Conservation (phyloP, 352 stramenopile genomes). For the Phytopythium aichiense region DNA sequence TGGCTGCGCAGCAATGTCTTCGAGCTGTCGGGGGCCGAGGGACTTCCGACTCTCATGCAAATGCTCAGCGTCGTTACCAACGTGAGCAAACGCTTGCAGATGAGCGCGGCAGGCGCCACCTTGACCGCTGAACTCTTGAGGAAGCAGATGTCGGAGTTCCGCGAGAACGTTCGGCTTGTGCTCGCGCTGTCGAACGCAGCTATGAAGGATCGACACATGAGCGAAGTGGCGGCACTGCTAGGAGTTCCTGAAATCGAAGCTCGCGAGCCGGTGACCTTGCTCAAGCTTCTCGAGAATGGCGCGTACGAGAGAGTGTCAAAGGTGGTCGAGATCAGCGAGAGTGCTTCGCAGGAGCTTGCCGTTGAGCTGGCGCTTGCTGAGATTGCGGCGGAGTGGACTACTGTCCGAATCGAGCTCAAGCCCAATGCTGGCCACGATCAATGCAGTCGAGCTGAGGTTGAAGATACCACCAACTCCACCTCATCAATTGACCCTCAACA, state of each 20-base stretch:
- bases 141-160: constrained; percentile 79
- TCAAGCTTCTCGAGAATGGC: constrained; percentile 72
- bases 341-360: constrained; percentile 60
- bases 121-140: constrained; percentile 70
- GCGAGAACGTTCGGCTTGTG: constrained; percentile 59
- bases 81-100: constrained; percentile 51
- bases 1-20: constrained; percentile 69
- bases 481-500: background rate
- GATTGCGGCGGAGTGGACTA: constrained; percentile 49
- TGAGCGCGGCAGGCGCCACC: constrained; percentile 48
- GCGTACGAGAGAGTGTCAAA: constrained; percentile 43
- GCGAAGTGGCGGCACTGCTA: constrained; percentile 45
- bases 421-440: background rate
- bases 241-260: constrained; percentile 42
- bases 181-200: constrained; percentile 59
- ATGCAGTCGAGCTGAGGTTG: background rate
- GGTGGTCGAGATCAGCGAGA: constrained; percentile 61
- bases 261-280: constrained; percentile 48
- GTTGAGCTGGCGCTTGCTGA: constrained; percentile 44
- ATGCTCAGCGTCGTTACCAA: constrained; percentile 53
- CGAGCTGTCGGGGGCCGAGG: constrained; percentile 56
- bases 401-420: constrained; percentile 43
- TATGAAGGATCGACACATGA: constrained; percentile 63
- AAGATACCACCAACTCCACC: no score
- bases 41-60: constrained; percentile 34